Conservation (phyloP, 805 yeast species). For the Kuraishia piskuri region DNA sequence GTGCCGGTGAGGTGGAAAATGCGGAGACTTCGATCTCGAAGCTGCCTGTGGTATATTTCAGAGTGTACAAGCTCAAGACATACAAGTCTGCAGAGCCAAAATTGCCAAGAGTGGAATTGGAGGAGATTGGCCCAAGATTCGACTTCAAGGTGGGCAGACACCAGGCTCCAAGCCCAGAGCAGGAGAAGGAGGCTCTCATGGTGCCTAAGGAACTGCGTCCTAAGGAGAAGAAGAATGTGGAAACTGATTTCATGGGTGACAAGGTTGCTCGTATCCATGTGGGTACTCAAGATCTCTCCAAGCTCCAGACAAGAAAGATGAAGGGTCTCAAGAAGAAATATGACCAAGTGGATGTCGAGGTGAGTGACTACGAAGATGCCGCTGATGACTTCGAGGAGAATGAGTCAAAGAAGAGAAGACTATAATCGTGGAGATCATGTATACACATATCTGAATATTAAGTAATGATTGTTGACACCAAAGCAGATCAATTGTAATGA, state of each 20-base stretch:
- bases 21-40: constrained; percentile 48
- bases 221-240: constrained; percentile 81
- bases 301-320: constrained; percentile 95
- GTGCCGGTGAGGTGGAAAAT: constrained; percentile 70
- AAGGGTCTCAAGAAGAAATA: constrained; percentile 87
- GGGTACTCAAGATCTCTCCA: constrained; percentile 87
- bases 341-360: constrained; percentile 65
- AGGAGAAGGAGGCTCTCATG: constrained; percentile 82
- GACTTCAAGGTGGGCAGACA: constrained; percentile 90
- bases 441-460: background rate
- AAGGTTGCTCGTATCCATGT: constrained; percentile 94
- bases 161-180: constrained; percentile 73
- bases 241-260: constrained; percentile 86
- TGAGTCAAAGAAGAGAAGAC: constrained; percentile 1
- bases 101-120: constrained; percentile 88
- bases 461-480: background rate
- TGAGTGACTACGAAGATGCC: constrained; percentile 35
- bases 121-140: constrained; percentile 91
- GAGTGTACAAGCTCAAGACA: constrained; percentile 84
- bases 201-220: constrained; percentile 76
- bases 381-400: constrained; percentile 12
- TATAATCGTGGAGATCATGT: background rate
- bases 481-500: background rate
- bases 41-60: constrained; percentile 76
- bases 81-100: constrained; percentile 71